Base-by-base conservation (phyloP, 306 rosid species). In the Casuarina glauca region DNA sequence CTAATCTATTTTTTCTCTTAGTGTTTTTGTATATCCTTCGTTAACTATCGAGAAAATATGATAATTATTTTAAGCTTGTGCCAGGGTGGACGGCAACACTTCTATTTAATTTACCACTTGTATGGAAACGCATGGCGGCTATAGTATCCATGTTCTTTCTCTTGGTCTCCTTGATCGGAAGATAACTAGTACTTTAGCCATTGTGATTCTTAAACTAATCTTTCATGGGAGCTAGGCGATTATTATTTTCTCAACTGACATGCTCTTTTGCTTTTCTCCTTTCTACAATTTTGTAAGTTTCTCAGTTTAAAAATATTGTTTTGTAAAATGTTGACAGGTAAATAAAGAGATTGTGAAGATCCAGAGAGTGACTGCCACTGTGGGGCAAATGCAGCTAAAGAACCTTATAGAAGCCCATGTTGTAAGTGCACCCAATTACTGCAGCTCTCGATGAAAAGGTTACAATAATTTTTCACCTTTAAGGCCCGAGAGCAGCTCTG, bases 331-430 rank as follows among this genome's bases (percentile, higher is more conserved):
- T 82, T 80, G 15, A 76, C 93, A 95, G 98, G 88, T 95, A 72
- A 95, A 95, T 82, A 89, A 88, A 78, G 98, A 95, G 87, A 95
- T 95, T 74, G 98, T 95, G 53, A 95, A 91, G 86, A 87, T 90
- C 88, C 98, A 95, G 71, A 88, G 97, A 74, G 91, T 95, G 69
- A 79, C 90, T 45, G 97, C 98, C 0, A 87, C 97, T 11, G 98
- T 87, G 75, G 98, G 97, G 76, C 98, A 92, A 89, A 89, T 88
- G 85, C 97, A 90, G 84, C 93, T 95, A 85, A 95, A 91, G 90
- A 91, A 72, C 89, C 96, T 95, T 8, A 92, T 95, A 61, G 93
- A 92, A 87, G 93, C 97, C 88, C 98, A 95, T 80, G 97, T 92
- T 82, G 98, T 95, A 92, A 95, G 98, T 81, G 43, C 67, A 62